A percentile compares a stretch with the other conserved stretches of the same genome.
Evolutionary conservation across 192 early-diverging fungal species (phyloP).

Genomic region (Backusella tarrabulga): DNA sequence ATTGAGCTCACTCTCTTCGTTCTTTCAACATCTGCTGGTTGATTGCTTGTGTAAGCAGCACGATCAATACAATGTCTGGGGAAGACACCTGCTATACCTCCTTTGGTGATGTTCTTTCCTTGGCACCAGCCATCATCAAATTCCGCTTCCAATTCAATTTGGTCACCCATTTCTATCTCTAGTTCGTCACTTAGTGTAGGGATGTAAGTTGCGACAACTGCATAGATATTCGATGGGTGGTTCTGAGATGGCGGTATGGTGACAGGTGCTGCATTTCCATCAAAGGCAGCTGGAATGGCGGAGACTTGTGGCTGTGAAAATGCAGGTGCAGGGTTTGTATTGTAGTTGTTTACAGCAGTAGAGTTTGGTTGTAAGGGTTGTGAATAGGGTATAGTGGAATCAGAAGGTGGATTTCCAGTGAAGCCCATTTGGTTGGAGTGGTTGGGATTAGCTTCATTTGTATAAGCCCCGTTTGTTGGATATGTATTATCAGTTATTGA

Average conservation of each 20-base stretch:
- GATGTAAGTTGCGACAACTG: constrained; percentile 45
- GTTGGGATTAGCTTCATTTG: neutral
- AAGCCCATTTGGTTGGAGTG: neutral
- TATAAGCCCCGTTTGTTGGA: neutral
- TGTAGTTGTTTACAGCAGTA: neutral
- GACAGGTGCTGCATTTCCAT: neutral
- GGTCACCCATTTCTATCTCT: constrained; percentile 51
- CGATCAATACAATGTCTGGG: constrained; percentile 52
- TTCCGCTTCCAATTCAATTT: constrained; percentile 48
- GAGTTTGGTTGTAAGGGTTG: neutral
- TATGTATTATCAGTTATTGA: neutral
- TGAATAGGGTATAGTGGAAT: neutral
- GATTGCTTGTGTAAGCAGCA: neutral
- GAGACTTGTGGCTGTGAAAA: neutral
- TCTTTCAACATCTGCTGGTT: constrained; percentile 1
- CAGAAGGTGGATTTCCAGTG: neutral
- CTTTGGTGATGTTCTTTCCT: constrained; percentile 50
- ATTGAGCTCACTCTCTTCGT: constrained; percentile 29
- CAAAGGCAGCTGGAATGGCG: neutral
- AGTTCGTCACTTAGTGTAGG: constrained; percentile 58
- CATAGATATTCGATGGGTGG: constrained; percentile 43
- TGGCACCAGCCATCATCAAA: constrained; percentile 64
- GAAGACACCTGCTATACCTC: constrained; percentile 50
- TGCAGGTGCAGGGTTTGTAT: neutral
- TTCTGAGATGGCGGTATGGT: constrained; percentile 13